Evolutionary conservation across 495 filamentous ascomycete species (phyloP), one percentile per base, ranked within the genome.

Genomic region (Penicillium manginii): DNA sequence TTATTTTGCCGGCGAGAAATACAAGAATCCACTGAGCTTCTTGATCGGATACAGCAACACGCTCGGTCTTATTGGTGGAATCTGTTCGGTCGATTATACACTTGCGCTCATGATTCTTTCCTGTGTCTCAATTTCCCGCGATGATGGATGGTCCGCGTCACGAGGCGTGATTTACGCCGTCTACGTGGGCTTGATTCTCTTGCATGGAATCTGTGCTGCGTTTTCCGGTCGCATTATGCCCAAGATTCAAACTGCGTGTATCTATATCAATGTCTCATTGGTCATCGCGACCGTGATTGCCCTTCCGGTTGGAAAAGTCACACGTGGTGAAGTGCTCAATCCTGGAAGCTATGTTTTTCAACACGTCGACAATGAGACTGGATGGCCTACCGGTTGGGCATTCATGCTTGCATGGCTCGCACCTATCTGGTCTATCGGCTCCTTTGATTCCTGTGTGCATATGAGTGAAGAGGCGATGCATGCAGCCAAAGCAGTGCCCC

Each of bases 21-120:
- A 73, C 26, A 79, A 86, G 40, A 87, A 84, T 57, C 78, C 84
- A 7, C 65, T 90, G 10, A 84, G 84, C 60, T 90, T 89, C 61
- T 62, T 90, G 51, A 85, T 90, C 33, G 87, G 87, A 18, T 90
- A 89, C 62, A 87, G 83, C 70, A 90, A 89, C 64, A 90, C 83
- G 2, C 69, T 90, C n/a, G 87, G 87, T 3, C 67, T 89, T 11
- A 79, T 89, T 33, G 86, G 85, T 26, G 87, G 86, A 11, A 70
- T 86, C 17, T 86, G 83, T 58, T 84, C 81, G 18, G 76, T 85
- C 22, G 83, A 86, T 55, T 86, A 83, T 63, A 80, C 76, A 0
- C 76, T 82, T 21, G 67, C 80, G 7, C 71, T 81, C 11, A 81
- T 83, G 76, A 72, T 83, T 18, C 74, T 82, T 4, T 81, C 80